Evolutionary conservation across 2,329 filamentous ascomycete species (phyloP), one percentile per base, ranked within the genome.

Genomic region (Calonectria pseudoturangicola): DNA sequence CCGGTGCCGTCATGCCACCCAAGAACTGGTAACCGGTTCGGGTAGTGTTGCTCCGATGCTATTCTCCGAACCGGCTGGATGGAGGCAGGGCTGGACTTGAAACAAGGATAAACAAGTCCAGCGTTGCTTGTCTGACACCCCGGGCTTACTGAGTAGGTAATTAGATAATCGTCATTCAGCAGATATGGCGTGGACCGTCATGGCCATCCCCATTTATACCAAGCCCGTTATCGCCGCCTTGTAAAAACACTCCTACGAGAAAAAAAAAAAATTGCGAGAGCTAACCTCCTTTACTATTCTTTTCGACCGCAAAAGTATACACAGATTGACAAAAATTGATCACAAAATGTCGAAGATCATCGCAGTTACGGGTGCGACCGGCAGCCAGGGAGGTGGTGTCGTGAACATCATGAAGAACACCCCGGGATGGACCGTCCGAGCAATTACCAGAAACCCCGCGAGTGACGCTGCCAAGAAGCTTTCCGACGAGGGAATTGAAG

Each of bases 391-490:
- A 39, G 67, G 67, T 12, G 67, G 67, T 9, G 67, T 70, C 36
- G 67, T 70, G 7, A 70, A 70, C 58, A 30, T 70, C 1, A 45
- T 70, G 67, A 70, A 65, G 25, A 41, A 51, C 18, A 48, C 67
- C 2, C 67, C 67, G 4, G 67, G 67, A 25, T 70, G 67, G 67
- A 70, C 27, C 5, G 58, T 70, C 27, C 60, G 67, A 16, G 67
- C 67, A 2, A 54, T 70, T 45, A 70, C 67, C 21, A 64, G 67
- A 15, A 70, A 70, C 58, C 5, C 58, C 3, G 39, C 33, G 9
- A 70, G 67, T 43, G 67, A 70, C 4, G 47, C 67, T 3, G 67
- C 67, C 47, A 70, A 65, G 58, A 64, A 70, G 58, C 67, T 70
- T 25, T n/a, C 56, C 5, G 48, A 56, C 12, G 67, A 64, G 28